Conservation (phyloP, 2,329 filamentous ascomycete genomes). For the Moelleriella libera region DNA sequence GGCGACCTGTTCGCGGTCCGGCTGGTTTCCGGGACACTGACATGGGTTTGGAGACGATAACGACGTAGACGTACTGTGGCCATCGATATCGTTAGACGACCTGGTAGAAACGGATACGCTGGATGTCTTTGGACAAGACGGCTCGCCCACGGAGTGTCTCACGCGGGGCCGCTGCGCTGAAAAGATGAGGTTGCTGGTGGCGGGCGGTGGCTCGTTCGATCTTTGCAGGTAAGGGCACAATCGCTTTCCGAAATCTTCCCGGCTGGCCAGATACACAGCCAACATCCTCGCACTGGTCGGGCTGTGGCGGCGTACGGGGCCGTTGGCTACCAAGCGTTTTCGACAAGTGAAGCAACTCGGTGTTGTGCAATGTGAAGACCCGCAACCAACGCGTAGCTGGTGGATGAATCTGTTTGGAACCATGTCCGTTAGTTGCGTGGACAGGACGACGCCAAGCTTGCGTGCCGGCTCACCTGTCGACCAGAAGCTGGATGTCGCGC, state of each 20-base stretch:
- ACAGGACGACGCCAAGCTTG: not conserved
- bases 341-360: conserved; percentile 72
- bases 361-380: conserved; percentile 51
- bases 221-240: conserved; percentile 44
- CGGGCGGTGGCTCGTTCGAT: conserved; percentile 27
- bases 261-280: conserved; percentile 66
- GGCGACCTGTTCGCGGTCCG: no score
- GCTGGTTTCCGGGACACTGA: no score
- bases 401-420: conserved; percentile 48
- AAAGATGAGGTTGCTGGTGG: conserved; percentile 33
- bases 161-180: conserved; percentile 11
- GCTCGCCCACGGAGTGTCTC: not conserved
- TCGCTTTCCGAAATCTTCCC: conserved; percentile 58
- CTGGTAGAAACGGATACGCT: not conserved
- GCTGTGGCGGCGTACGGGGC: conserved; percentile 65
- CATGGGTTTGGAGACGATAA: not conserved
- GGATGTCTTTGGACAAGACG: not conserved
- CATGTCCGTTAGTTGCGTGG: not conserved
- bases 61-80: not conserved
- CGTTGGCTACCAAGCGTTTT: conserved; percentile 49
- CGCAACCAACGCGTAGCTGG: conserved; percentile 74
- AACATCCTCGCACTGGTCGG: conserved; percentile 69
- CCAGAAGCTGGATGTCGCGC: conserved; percentile 50
- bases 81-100: not conserved
- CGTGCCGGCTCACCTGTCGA: conserved; percentile 41